Conservation (phyloP, 495 filamentous ascomycete species). For the Platismatia glauca region DNA sequence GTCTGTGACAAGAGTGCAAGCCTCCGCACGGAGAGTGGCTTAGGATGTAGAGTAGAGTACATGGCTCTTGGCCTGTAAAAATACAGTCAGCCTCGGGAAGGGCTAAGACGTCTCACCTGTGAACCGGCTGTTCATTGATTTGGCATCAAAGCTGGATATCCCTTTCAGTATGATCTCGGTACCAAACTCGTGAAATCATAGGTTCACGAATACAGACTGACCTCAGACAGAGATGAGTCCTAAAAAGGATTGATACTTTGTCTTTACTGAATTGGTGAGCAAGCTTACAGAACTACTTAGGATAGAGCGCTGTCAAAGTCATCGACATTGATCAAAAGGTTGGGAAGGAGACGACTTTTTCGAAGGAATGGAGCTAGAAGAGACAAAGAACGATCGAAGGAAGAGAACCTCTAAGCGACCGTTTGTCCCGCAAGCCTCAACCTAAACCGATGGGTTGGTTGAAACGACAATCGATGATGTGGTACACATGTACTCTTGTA, state of each 20-base stretch:
- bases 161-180: too few relatives aligned
- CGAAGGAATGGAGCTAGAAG: constrained; percentile 11
- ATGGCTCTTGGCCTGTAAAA: neutral
- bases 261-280: too few relatives aligned
- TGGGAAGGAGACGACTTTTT: too few relatives aligned
- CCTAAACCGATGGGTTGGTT: constrained; percentile 6
- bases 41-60: neutral
- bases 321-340: too few relatives aligned
- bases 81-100: neutral
- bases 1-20: neutral
- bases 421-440: constrained; percentile 12
- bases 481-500: neutral
- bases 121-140: neutral
- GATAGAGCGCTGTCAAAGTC: too few relatives aligned
- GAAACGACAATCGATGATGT: neutral
- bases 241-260: too few relatives aligned
- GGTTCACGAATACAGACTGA: too few relatives aligned
- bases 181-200: too few relatives aligned
- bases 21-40: neutral
- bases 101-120: neutral
- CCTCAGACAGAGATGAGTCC: too few relatives aligned
- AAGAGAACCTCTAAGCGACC: constrained; percentile 7
- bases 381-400: constrained; percentile 6
- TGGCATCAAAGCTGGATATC: neutral
- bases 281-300: too few relatives aligned